Conservation (phyloP, 202 grass and related monocot genomes). For the Schoenoplectus triqueter region DNA sequence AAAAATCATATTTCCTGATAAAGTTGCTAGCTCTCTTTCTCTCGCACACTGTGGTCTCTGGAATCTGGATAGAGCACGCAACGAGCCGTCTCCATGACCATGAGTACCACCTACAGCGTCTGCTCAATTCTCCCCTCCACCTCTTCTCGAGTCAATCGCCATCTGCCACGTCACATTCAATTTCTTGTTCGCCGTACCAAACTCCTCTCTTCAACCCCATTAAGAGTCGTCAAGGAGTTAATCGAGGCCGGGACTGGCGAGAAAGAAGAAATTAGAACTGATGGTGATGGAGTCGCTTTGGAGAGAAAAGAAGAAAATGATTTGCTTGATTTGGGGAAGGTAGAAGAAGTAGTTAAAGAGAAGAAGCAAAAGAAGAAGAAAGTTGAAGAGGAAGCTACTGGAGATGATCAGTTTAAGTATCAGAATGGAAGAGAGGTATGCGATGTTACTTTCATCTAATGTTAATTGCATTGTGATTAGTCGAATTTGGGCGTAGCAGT, state of each 20-base stretch:
- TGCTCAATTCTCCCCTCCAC: conserved; percentile 42
- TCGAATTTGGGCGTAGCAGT: conserved; percentile 11
- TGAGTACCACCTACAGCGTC: conserved; percentile 37
- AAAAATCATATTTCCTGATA: no score
- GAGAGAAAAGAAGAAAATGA: neutral
- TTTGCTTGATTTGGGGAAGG: conserved; percentile 30
- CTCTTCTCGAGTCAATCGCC: conserved; percentile 2
- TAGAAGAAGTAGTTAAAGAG: conserved; percentile 50
- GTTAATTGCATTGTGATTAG: neutral
- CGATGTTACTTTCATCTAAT: neutral
- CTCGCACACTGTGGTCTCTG: no score
- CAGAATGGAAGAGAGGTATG: conserved; percentile 72
- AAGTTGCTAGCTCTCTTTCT: no score
- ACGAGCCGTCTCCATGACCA: neutral
- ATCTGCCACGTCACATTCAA: neutral
- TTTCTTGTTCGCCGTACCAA: conserved; percentile 19
- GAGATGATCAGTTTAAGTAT: conserved; percentile 52
- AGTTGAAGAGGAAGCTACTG: conserved; percentile 42
- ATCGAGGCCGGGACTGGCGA: conserved; percentile 36
- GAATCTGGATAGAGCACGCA: conserved; percentile 30
- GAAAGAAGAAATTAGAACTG: conserved; percentile 18
- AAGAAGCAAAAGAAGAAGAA: conserved; percentile 44
- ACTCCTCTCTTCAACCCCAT: conserved; percentile 22
- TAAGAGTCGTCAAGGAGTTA: conserved; percentile 54
- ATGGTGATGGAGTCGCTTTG: neutral